phyloP scores from a whole-genome alignment of 2,329 filamentous ascomycete genomes.

The Ophiostoma sp. region DNA sequence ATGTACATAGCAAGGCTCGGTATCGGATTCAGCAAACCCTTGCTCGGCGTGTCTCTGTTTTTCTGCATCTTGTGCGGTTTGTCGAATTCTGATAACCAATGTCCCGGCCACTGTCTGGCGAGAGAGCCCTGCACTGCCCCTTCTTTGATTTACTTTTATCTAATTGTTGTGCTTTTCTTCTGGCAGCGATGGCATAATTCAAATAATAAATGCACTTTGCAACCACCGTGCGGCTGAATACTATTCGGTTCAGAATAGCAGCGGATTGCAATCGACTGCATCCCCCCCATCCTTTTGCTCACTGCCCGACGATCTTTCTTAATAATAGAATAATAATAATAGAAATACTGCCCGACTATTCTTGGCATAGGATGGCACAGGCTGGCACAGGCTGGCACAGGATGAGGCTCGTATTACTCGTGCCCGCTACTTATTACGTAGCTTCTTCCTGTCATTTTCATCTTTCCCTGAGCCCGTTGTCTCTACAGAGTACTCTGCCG shows the following conservation, averaged over 20 bases:
- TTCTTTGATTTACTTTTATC: neutral
- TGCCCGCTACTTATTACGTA: neutral
- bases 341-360: neutral
- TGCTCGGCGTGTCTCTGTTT: neutral
- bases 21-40: neutral
- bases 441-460: neutral
- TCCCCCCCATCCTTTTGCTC: neutral
- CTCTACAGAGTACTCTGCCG: neutral
- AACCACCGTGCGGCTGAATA: neutral
- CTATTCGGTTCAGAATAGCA: neutral
- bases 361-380: neutral
- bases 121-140: neutral
- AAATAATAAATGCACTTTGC: neutral
- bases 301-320: slow-evolving; percentile 3
- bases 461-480: neutral
- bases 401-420: slow-evolving; percentile 4
- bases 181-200: no score
- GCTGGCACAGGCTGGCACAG: slow-evolving; percentile 1
- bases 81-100: no score
- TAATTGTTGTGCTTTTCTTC: no score
- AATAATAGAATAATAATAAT: neutral
- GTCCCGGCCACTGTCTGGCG: neutral
- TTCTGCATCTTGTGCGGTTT: no score
- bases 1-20: neutral
- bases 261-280: neutral